Evolutionary conservation across 805 yeast genomes (phyloP).

Genomic region (Barnettozyma pratensis): DNA sequence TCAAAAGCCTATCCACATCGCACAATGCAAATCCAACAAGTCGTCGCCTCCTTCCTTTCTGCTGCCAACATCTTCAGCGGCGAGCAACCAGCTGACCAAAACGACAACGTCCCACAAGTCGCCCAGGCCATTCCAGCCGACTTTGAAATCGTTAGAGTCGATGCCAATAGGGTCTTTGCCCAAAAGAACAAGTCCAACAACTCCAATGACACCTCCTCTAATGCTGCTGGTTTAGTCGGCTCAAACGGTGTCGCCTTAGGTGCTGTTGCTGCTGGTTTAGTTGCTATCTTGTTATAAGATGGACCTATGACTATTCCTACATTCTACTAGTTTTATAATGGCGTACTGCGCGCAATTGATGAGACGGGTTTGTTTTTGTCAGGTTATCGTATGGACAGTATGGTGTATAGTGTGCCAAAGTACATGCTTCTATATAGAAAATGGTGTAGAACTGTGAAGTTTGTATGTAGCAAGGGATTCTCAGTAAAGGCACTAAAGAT

Average conservation of each 20-base stretch:
- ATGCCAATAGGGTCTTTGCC: slow-evolving; percentile 9
- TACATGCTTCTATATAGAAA: no score
- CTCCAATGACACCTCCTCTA: slow-evolving; percentile 24
- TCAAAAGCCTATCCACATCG: neutral
- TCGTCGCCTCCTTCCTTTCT: slow-evolving; percentile 25
- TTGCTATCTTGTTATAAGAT: slow-evolving; percentile 23
- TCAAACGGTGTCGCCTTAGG: slow-evolving; percentile 18
- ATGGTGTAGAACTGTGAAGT: neutral
- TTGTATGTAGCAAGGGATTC: neutral
- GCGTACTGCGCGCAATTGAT: no score
- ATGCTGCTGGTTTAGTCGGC: slow-evolving; percentile 19
- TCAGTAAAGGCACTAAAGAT: no score
- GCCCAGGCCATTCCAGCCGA: neutral
- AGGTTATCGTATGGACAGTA: neutral
- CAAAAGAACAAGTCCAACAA: slow-evolving; percentile 17
- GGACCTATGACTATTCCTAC: no score
- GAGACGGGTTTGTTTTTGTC: no score
- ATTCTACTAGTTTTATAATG: no score
- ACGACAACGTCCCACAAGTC: neutral
- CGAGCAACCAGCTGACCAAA: neutral
- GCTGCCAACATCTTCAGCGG: slow-evolving; percentile 18
- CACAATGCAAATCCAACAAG: slow-evolving; percentile 28
- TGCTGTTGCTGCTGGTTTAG: slow-evolving; percentile 23
- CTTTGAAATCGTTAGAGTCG: slow-evolving; percentile 1
- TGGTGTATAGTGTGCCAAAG: neutral